Conservation (phyloP, 768 basidiomycete species). For the Lactarius trivialis region DNA sequence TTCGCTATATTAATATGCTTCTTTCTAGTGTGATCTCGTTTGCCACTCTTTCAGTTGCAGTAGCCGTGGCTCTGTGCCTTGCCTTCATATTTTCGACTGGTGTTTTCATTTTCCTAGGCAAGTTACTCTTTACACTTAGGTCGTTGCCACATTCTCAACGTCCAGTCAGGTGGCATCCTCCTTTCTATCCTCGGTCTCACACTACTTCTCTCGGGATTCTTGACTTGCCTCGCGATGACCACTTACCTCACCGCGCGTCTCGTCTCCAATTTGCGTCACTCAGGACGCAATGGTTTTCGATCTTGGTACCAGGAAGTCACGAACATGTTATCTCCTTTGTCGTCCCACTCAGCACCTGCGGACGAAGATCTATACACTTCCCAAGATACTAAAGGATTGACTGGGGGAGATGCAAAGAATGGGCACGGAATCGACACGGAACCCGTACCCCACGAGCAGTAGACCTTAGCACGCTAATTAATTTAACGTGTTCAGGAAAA, state of each 20-base stretch:
- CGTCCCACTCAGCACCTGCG: background rate
- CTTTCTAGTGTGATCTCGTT: background rate
- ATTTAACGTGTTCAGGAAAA: background rate
- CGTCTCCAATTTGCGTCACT: background rate
- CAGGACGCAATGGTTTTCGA: constrained; percentile 13
- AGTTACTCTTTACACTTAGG: background rate
- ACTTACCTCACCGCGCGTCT: constrained; percentile 17
- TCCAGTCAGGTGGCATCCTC: constrained; percentile 11
- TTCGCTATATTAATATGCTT: background rate
- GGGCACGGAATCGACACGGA: background rate
- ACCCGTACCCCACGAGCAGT: background rate
- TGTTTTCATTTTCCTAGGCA: constrained; percentile 14
- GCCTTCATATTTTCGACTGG: constrained; percentile 17
- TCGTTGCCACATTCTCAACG: background rate
- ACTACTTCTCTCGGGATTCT: constrained; percentile 15
- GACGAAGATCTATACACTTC: constrained; percentile 4
- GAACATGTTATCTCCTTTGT: background rate
- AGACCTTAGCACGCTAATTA: background rate
- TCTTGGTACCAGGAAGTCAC: constrained; percentile 13
- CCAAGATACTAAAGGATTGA: background rate
- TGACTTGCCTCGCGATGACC: constrained; percentile 6
- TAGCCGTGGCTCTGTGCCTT: constrained; percentile 10
- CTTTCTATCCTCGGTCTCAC: constrained; percentile 11
- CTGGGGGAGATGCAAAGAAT: background rate
- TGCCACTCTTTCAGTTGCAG: constrained; percentile 9